These are phyloP conservation scores for Talaromyces sp. DNA, from an alignment of 2,329 filamentous ascomycete genomes.

Conservation along the genomic window DNA sequence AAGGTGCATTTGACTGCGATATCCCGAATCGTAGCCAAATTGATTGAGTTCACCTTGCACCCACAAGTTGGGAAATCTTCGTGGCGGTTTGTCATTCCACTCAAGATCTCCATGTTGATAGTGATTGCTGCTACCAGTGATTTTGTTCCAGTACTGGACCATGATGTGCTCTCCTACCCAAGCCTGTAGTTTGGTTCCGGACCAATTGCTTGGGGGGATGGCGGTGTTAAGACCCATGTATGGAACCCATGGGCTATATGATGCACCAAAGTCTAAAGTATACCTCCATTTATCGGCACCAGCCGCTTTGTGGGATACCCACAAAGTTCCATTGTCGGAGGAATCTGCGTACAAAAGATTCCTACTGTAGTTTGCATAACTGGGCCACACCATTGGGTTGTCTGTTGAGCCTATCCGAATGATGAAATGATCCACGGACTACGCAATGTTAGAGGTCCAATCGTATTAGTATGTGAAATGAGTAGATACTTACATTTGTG, in stretches of 20 bases:
- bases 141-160: constrained; percentile 54
- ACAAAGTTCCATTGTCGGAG: constrained; percentile 28
- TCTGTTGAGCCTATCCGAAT: constrained; percentile 48
- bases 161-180: constrained; percentile 55
- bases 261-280: constrained; percentile 51
- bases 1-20: constrained; percentile 44
- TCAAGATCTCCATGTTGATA: constrained; percentile 50
- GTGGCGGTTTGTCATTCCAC: constrained; percentile 27
- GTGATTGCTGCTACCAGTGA: constrained; percentile 50
- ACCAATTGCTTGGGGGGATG: constrained; percentile 44
- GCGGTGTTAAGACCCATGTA: constrained; percentile 44
- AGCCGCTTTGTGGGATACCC: constrained; percentile 49
- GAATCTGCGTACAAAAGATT: constrained; percentile 34
- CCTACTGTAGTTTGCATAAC: constrained; percentile 48
- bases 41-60: constrained; percentile 53
- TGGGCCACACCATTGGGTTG: constrained; percentile 53
- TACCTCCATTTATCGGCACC: constrained; percentile 56
- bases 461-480: background rate
- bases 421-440: constrained; percentile 50
- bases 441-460: background rate
- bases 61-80: constrained; percentile 53
- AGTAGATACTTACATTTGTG: constrained; percentile 14
- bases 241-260: constrained; percentile 49
- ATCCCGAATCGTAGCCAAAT: constrained; percentile 53
- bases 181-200: constrained; percentile 45